Conservation (phyloP, 2,329 filamentous ascomycete species). For the Aureobasidium sp. region DNA sequence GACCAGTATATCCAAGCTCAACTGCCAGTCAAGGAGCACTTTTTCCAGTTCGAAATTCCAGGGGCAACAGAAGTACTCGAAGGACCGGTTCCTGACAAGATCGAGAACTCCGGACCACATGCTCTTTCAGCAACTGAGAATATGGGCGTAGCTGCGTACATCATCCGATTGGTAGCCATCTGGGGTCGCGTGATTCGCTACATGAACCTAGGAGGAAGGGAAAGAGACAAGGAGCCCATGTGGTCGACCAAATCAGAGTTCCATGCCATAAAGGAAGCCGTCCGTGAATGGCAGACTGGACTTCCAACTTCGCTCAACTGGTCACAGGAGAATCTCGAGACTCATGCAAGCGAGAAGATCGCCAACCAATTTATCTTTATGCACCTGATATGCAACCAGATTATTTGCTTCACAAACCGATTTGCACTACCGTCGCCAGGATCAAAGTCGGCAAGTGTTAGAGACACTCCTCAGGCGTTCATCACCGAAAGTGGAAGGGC, state of each 20-base stretch:
- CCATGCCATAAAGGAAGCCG: constrained; percentile 60
- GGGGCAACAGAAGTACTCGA: constrained; percentile 78
- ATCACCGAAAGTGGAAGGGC: constrained; percentile 66
- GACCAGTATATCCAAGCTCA: constrained; percentile 86
- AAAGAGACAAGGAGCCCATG: constrained; percentile 67
- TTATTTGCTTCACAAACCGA: constrained; percentile 80
- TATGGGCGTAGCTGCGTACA: constrained; percentile 90
- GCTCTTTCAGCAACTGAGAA: constrained; percentile 65
- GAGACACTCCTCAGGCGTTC: constrained; percentile 71
- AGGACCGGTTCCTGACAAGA: constrained; percentile 59
- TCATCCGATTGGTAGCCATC: constrained; percentile 74
- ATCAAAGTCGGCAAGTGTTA: constrained; percentile 47
- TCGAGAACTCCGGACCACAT: constrained; percentile 57
- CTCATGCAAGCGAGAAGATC: constrained; percentile 75
- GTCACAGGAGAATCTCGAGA: constrained; percentile 71
- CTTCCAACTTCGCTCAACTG: constrained; percentile 70
- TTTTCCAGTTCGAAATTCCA: constrained; percentile 86
- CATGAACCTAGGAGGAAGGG: constrained; percentile 81
- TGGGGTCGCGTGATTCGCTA: constrained; percentile 90
- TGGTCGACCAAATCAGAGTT: constrained; percentile 80
- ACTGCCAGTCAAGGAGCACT: constrained; percentile 80
- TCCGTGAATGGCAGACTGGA: constrained; percentile 60
- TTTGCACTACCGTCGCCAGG: constrained; percentile 69
- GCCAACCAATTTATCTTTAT: constrained; percentile 90
- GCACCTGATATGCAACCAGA: constrained; percentile 85